Evolutionary conservation across 139 green algal species (phyloP), one percentile per base, ranked within the genome.

Genomic region (Tetraselmis chui): DNA sequence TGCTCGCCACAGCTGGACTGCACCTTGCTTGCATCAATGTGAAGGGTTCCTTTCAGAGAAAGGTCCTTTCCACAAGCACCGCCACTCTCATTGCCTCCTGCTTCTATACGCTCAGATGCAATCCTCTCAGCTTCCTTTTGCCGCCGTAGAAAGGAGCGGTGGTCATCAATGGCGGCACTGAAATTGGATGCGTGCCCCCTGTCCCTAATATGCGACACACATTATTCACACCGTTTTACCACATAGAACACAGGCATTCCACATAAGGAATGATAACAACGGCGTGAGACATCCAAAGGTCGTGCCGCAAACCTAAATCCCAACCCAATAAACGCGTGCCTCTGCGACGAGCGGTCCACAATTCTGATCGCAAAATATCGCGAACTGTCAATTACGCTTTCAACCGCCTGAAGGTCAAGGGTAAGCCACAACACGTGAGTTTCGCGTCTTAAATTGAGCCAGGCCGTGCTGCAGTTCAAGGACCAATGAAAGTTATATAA

Each of bases 261-360:
- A 11, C 24, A 59, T 5, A 29, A 11, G 28, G 28, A 28, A 30
- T n/a, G 25, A 1, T 59, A 24, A 26, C 2, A 59, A 28, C 28
- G 81, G 76, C 29, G 58, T 28, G 23, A 80, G 28, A 59, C 2
- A 80, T 32, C 2, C 30, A 23, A 27, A 45, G n/a, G 30, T 59
- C 67, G 80, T 76, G 32, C 74, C 29, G 23, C 28, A 27, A 76
- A 90, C 89, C 89, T 86, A 86, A 93, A 93, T 5, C 91, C 91
- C 0, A 95, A 76, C 1, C 92, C 92, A 0, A 96, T 86, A 81
- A 95, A 96, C 0, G 91, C 92, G 76, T 96, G 92, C 30, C 91
- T 89, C 22, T 81, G 77, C 0, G 82, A 85, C 0, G 83, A 85
- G 0, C 78, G 59, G 82, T 95, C 92, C 31, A 89, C 90, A 0